phyloP scores from a whole-genome alignment of 2,329 filamentous ascomycete genomes.

The Bisporella sp. region DNA sequence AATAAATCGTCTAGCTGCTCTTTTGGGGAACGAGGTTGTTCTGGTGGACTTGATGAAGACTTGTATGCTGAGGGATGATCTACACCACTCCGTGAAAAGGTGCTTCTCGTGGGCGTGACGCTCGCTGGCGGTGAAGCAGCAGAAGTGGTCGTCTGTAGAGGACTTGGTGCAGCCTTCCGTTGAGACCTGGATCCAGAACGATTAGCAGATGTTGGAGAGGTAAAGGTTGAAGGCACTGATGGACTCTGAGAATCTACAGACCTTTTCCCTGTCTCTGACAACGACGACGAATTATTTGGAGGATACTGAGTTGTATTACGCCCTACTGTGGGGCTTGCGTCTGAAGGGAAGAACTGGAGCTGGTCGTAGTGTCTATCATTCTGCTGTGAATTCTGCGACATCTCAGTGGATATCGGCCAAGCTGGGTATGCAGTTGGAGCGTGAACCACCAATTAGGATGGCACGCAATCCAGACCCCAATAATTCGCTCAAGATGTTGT shows the following conservation, averaged over 20 bases:
- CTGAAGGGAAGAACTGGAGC: slow-evolving; percentile 16
- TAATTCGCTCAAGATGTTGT: background rate
- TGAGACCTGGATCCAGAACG: slow-evolving; percentile 19
- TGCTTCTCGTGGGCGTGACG: slow-evolving; percentile 24
- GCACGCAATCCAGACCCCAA: background rate
- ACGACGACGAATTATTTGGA: slow-evolving; percentile 18
- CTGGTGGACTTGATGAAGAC: slow-evolving; percentile 9
- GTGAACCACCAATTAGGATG: background rate
- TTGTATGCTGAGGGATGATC: slow-evolving; percentile 14
- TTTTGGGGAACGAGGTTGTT: slow-evolving; percentile 25
- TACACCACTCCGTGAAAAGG: slow-evolving; percentile 17
- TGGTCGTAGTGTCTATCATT: slow-evolving; percentile 22
- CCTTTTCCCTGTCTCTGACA: slow-evolving; percentile 20
- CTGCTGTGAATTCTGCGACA: slow-evolving; percentile 27
- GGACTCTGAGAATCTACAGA: slow-evolving; percentile 9
- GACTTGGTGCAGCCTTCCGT: slow-evolving; percentile 28
- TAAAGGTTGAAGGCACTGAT: no score
- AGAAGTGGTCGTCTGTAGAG: slow-evolving; percentile 26
- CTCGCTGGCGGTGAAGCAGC: slow-evolving; percentile 21
- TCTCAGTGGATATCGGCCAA: slow-evolving; percentile 17
- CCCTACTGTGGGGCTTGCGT: slow-evolving; percentile 22
- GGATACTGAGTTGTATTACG: slow-evolving; percentile 16
- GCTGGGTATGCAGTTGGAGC: background rate
- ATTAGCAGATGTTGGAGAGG: slow-evolving; percentile 12
- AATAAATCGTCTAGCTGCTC: slow-evolving; percentile 29